Evolutionary conservation across 2,329 filamentous ascomycete genomes (phyloP).

Genomic region (Pyrenophora graminea): DNA sequence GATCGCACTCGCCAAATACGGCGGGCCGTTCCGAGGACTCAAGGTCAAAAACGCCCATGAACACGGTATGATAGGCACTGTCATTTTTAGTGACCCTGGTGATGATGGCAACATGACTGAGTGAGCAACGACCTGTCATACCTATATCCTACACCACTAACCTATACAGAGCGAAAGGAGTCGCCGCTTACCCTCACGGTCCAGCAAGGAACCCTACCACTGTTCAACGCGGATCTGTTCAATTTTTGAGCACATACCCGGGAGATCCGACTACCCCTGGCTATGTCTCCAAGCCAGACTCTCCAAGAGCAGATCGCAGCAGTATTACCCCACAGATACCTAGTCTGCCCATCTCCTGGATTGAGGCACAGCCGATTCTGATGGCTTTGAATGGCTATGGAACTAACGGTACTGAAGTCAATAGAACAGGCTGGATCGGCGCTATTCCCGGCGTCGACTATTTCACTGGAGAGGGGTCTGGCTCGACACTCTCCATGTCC

Average conservation of each 20-base stretch:
- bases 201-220: slow-evolving; percentile 52
- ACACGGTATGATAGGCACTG: slow-evolving; percentile 50
- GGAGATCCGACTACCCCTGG: slow-evolving; percentile 53
- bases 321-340: slow-evolving; percentile 74
- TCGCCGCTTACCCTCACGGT: slow-evolving; percentile 49
- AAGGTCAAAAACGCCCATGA: slow-evolving; percentile 56
- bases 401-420: slow-evolving; percentile 55
- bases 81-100: slow-evolving; percentile 53
- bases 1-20: slow-evolving; percentile 54
- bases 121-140: neutral
- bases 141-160: neutral
- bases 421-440: slow-evolving; percentile 46
- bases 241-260: slow-evolving; percentile 65
- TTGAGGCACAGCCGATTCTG: slow-evolving; percentile 78
- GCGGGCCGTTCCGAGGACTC: slow-evolving; percentile 52
- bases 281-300: slow-evolving; percentile 82
- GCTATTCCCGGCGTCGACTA: slow-evolving; percentile 44
- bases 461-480: slow-evolving; percentile 56
- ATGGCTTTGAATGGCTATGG: slow-evolving; percentile 83
- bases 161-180: slow-evolving; percentile 45
- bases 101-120: slow-evolving; percentile 55
- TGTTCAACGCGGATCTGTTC: slow-evolving; percentile 54
- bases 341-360: slow-evolving; percentile 83
- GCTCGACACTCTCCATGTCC: slow-evolving; percentile 48
- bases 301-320: slow-evolving; percentile 69